Evolutionary conservation across 2,329 filamentous ascomycete genomes (phyloP).

Genomic region (Monosporascus sp.): DNA sequence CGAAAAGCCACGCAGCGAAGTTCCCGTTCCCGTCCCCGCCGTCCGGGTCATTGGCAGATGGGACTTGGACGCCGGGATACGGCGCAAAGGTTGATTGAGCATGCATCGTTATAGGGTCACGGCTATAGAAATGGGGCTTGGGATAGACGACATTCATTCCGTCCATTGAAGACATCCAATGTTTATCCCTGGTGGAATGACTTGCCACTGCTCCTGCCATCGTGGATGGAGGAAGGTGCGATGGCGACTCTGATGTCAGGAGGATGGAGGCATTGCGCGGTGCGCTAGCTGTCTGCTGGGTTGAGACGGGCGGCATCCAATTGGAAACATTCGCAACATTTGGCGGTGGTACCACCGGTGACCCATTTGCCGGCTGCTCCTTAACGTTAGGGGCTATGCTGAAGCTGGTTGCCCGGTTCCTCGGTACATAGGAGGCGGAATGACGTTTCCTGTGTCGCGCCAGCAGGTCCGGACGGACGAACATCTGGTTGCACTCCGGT

Average conservation of each 20-base stretch:
- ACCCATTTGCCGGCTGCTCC: constrained; percentile 5
- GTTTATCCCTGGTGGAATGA: constrained; percentile 18
- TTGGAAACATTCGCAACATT: constrained; percentile 9
- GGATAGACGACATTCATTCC: constrained; percentile 32
- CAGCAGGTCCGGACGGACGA: constrained; percentile 73
- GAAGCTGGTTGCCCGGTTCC: constrained; percentile 46
- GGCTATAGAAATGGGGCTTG: constrained; percentile 31
- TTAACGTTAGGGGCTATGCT: constrained; percentile 26
- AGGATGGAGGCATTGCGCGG: constrained; percentile 43
- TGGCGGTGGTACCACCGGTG: constrained; percentile 1
- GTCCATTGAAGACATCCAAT: constrained; percentile 28
- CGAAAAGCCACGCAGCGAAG: constrained; percentile 48
- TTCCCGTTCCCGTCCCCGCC: constrained; percentile 20
- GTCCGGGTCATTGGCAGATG: constrained; percentile 27
- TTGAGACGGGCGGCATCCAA: constrained; percentile 8
- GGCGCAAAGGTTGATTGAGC: constrained; percentile 30
- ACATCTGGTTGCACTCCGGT: constrained; percentile 67
- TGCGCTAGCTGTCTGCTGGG: constrained; percentile 26
- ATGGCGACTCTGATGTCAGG: constrained; percentile 34
- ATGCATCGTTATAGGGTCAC: constrained; percentile 16
- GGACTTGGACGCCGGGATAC: constrained; percentile 27
- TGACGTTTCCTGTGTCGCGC: constrained; percentile 63
- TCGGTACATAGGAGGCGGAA: constrained; percentile 46
- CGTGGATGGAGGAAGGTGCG: constrained; percentile 21
- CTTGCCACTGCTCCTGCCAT: constrained; percentile 12